phyloP scores from a whole-genome alignment of 1,284 basidiomycete species.

The Austroboletus niveus region DNA sequence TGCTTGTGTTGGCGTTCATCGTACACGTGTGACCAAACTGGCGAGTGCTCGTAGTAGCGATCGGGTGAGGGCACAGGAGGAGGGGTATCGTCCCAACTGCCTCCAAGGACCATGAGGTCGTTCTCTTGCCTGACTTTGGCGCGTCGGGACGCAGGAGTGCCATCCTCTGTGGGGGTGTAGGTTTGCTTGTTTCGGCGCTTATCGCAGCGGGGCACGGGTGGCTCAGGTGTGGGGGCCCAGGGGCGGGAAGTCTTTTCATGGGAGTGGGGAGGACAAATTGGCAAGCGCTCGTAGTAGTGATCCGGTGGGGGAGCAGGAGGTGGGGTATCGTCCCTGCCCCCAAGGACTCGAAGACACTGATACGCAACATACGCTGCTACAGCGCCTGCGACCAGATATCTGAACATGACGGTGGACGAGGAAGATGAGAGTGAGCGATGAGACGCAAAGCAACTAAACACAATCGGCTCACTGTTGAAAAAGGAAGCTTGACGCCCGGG shows the following conservation, averaged over 20 bases:
- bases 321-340: no score
- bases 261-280: not conserved
- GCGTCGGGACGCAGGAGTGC: no score
- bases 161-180: no score
- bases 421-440: not conserved
- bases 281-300: not conserved
- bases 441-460: not conserved
- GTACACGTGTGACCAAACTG: not conserved
- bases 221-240: no score
- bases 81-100: not conserved
- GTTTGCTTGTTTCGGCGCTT: no score
- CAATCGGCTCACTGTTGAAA: no score
- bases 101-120: conserved; percentile 3
- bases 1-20: not conserved
- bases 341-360: no score
- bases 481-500: no score
- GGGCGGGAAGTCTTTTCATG: not conserved
- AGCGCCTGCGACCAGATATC: no score
- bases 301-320: not conserved
- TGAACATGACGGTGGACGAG: not conserved
- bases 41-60: not conserved
- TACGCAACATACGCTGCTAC: no score
- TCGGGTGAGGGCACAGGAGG: not conserved
- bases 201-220: no score
- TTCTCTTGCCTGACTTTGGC: no score